A percentile compares a stretch with the other conserved stretches of the same genome.
These are phyloP conservation scores for Plantago major DNA, from an alignment of 257 asterid genomes.

Conservation along the genomic window DNA sequence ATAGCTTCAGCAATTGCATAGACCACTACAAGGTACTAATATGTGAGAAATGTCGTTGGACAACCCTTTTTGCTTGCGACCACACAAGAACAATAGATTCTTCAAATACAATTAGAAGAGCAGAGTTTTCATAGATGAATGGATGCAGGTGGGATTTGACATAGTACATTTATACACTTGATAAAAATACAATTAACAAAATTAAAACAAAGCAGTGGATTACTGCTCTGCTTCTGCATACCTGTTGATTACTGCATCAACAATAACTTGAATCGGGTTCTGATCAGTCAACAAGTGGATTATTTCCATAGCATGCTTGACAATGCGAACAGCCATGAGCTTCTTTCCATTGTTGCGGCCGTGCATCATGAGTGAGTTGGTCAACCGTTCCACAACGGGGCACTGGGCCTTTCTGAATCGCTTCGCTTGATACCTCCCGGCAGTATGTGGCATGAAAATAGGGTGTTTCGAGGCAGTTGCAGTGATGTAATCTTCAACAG, in stretches of 20 bases:
- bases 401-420: slow-evolving; percentile 88
- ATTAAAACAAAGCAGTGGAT: no score
- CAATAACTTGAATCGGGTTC: slow-evolving; percentile 81
- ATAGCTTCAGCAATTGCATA: no score
- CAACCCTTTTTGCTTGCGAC: no score
- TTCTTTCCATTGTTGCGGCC: slow-evolving; percentile 92
- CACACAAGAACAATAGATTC: no score
- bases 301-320: slow-evolving; percentile 89
- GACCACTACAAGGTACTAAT: no score
- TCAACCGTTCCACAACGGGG: slow-evolving; percentile 71
- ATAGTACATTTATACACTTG: no score
- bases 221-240: no score
- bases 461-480: slow-evolving; percentile 76
- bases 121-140: no score
- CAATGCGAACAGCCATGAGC: slow-evolving; percentile 75
- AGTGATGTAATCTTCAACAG: slow-evolving; percentile 84
- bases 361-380: slow-evolving; percentile 90
- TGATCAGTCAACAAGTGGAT: slow-evolving; percentile 74
- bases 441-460: slow-evolving; percentile 68
- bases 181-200: no score
- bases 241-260: slow-evolving; percentile 88
- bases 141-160: no score
- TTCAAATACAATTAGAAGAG: no score
- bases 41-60: no score
- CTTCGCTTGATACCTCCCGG: slow-evolving; percentile 80